These are phyloP conservation scores for Zygosaccharomyces sapae DNA, from an alignment of 1,139 yeast genomes.

Conservation along the genomic window DNA sequence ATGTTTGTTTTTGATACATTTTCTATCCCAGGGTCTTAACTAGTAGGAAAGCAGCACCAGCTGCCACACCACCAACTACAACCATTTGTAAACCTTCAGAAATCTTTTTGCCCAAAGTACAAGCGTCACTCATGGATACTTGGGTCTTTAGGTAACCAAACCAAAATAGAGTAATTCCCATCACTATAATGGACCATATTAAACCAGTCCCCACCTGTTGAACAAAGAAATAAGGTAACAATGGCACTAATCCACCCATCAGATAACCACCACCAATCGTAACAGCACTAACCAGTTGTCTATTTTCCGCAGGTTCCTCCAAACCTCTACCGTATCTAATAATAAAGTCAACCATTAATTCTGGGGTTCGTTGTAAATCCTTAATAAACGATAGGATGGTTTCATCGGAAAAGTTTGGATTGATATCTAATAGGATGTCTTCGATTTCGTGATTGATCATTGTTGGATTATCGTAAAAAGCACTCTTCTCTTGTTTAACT, in stretches of 20 bases:
- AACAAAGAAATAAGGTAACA: constrained; percentile 76
- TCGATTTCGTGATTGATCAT: constrained; percentile 57
- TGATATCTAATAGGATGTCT: constrained; percentile 62
- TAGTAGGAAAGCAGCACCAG: constrained; percentile 93
- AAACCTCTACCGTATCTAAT: constrained; percentile 74
- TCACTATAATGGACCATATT: constrained; percentile 67
- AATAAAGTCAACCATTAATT: constrained; percentile 65
- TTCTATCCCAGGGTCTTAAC: constrained; percentile 46
- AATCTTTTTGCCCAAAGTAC: constrained; percentile 57
- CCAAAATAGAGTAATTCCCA: constrained; percentile 78
- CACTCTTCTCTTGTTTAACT: constrained; percentile 65
- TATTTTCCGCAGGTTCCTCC: constrained; percentile 79
- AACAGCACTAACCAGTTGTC: constrained; percentile 68
- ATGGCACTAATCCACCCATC: constrained; percentile 73
- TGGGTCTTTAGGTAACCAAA: constrained; percentile 86
- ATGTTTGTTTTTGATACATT: not conserved
- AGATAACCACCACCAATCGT: constrained; percentile 75
- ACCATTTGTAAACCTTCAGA: constrained; percentile 89
- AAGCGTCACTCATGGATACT: constrained; percentile 76
- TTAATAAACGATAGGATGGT: constrained; percentile 62
- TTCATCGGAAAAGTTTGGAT: constrained; percentile 52
- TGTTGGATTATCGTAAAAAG: constrained; percentile 63
- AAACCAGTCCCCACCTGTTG: constrained; percentile 70
- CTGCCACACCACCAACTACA: constrained; percentile 88
- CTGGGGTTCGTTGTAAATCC: constrained; percentile 68